These are phyloP conservation scores for Garcia nutans DNA, from an alignment of 345 rosid species.

Conservation along the genomic window DNA sequence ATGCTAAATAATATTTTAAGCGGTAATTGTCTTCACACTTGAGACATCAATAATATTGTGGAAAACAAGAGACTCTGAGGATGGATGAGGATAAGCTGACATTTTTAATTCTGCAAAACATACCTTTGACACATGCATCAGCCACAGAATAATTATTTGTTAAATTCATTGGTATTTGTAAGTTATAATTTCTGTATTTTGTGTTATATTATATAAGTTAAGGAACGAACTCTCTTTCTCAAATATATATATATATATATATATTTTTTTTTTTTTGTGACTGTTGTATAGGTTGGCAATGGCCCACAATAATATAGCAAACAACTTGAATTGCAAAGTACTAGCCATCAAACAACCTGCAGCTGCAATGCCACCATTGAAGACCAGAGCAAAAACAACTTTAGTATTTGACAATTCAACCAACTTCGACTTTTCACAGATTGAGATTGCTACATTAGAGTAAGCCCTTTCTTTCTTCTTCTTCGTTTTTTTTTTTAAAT, in stretches of 20 bases:
- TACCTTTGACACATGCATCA: no score
- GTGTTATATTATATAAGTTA: not conserved
- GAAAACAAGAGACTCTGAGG: not conserved
- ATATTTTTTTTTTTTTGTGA: not conserved
- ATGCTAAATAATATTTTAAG: no score
- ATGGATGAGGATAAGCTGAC: not conserved
- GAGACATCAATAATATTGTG: not conserved
- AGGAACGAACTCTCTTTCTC: conserved; percentile 12
- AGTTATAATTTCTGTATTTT: no score
- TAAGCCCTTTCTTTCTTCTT: conserved; percentile 20
- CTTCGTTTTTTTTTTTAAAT: not conserved
- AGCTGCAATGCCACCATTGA: conserved; percentile 11
- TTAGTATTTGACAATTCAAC: conserved; percentile 35
- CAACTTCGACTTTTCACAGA: conserved; percentile 69
- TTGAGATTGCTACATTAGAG: conserved; percentile 55
- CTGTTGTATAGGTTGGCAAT: conserved; percentile 50
- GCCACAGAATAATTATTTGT: no score
- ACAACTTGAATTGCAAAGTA: conserved; percentile 53
- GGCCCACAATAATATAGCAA: conserved; percentile 42
- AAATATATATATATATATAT: no score
- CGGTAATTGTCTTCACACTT: no score
- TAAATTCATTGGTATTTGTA: not conserved
- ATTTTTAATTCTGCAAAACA: no score
- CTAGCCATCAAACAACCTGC: conserved; percentile 59
- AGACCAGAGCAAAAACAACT: conserved; percentile 7